Percentiles rank a stretch among this genome's conserved stretches.
Conservation (phyloP, 2,329 filamentous ascomycete species). For the Neonectria punicea region DNA sequence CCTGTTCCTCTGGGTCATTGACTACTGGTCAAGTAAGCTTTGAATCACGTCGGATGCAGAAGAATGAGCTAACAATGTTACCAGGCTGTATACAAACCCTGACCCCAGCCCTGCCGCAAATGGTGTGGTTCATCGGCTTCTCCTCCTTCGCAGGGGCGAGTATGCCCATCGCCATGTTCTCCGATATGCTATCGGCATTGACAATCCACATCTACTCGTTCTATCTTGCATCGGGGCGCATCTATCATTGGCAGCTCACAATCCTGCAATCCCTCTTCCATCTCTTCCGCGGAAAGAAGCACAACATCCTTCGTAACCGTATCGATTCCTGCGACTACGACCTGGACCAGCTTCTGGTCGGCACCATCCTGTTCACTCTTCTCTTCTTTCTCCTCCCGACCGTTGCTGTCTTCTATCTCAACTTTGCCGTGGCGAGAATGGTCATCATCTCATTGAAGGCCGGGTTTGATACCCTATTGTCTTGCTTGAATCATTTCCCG, state of each 20-base stretch:
- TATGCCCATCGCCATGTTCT: conserved; percentile 96
- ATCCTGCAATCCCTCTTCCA: conserved; percentile 99
- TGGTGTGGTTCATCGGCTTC: conserved; percentile 93
- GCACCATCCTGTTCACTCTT: conserved; percentile 95
- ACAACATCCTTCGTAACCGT: conserved; percentile 94
- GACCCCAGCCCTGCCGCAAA: conserved; percentile 80
- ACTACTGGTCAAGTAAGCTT: conserved; percentile 88
- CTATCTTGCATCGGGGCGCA: conserved; percentile 94
- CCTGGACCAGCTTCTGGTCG: conserved; percentile 93
- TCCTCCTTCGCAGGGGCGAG: conserved; percentile 96
- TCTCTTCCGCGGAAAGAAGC: conserved; percentile 96
- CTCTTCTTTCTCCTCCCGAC: conserved; percentile 95
- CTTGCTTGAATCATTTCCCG: conserved; percentile 96
- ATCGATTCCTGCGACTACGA: conserved; percentile 99
- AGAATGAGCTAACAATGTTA: conserved; percentile 35
- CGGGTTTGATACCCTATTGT: conserved; percentile 87
- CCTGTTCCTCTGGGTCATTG: conserved; percentile 97
- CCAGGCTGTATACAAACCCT: conserved; percentile 81
- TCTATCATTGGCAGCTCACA: conserved; percentile 98
- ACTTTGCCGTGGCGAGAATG: conserved; percentile 95
- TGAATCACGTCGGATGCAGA: background rate
- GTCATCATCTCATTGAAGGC: conserved; percentile 94
- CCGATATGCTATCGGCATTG: conserved; percentile 88
- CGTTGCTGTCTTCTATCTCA: conserved; percentile 95
- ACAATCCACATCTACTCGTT: conserved; percentile 98